These are phyloP conservation scores for Colletotrichum euphorbiae DNA, from an alignment of 2,329 filamentous ascomycete species.

Conservation along the genomic window DNA sequence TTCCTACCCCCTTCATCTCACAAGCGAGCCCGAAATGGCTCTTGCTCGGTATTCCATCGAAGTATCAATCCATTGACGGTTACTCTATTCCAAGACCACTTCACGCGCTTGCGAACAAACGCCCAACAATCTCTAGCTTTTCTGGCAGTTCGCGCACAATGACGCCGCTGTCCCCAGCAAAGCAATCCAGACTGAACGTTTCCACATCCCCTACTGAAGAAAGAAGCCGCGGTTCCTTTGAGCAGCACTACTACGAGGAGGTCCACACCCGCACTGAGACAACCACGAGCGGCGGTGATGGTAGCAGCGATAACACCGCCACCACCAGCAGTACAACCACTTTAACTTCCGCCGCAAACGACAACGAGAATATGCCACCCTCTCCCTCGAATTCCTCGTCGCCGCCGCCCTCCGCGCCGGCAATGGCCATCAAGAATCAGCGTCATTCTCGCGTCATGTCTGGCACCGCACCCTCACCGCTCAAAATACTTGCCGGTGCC, in stretches of 20 bases:
- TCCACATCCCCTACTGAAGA: slow-evolving; percentile 45
- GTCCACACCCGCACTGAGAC: slow-evolving; percentile 46
- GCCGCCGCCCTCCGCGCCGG: slow-evolving; percentile 33
- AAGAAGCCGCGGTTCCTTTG: slow-evolving; percentile 45
- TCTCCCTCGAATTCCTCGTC: slow-evolving; percentile 49
- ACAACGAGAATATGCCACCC: slow-evolving; percentile 59
- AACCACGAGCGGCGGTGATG: slow-evolving; percentile 37
- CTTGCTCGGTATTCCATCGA: slow-evolving; percentile 29
- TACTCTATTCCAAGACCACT: slow-evolving; percentile 5
- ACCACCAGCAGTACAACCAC: slow-evolving; percentile 39
- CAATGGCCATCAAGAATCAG: slow-evolving; percentile 41
- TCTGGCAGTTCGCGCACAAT: slow-evolving; percentile 44
- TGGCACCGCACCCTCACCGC: slow-evolving; percentile 67
- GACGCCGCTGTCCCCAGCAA: slow-evolving; percentile 55
- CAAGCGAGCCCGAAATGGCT: slow-evolving; percentile 38
- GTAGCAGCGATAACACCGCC: slow-evolving; percentile 38
- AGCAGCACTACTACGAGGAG: slow-evolving; percentile 48
- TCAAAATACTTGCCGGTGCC: slow-evolving; percentile 63
- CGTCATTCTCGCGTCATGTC: slow-evolving; percentile 68
- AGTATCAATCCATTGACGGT: slow-evolving; percentile 38
- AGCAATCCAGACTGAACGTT: slow-evolving; percentile 49
- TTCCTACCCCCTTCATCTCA: slow-evolving; percentile 40
- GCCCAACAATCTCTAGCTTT: slow-evolving; percentile 1
- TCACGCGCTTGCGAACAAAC: slow-evolving; percentile 21
- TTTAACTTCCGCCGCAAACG: slow-evolving; percentile 45